Base-by-base conservation (phyloP, 2,329 filamentous ascomycete genomes). In the Teratosphaeriaceae sp. region DNA sequence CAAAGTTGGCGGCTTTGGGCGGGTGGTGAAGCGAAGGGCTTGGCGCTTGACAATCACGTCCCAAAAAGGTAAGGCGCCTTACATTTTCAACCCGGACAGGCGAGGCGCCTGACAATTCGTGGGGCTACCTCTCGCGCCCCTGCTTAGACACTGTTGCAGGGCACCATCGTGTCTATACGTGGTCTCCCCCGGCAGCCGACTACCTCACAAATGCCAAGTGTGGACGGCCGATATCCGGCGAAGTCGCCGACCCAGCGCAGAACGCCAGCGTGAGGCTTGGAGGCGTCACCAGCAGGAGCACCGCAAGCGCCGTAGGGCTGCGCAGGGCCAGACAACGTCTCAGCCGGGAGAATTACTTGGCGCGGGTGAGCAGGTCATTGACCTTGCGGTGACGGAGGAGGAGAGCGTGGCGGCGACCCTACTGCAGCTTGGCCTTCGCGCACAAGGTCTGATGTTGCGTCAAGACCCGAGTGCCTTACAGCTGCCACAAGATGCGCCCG, bases 351-450 rank as follows among this genome's bases (percentile, higher is more conserved):
- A 30, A 30, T 30, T 30, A 30, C 27, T 30, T 30, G 27, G 27
- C 13, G 27, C 44, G 27, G 27, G 27, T 30, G 27, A 30, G 27
- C 27, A 30, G 27, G 27, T 30, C 27, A 30, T 30, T 30, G 27
- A 30, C 27, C 27, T 30, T 11, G 15, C 27, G 27, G 27, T 30
- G 27, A 30, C 27, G 27, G 27, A 30, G 27, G 27, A 30, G 27
- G 27, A 30, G 27, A 30, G 27, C 27, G 27, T 30, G 27, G 27
- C 27, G 27, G 27, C 27, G 27, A 30, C 27, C 27, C 27, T 30
- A 30, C 27, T 30, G 27, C 27, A 30, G 27, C 27, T 30, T 30
- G 27, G 27, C 27, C 27, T 30, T 30, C 27, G 27, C 27, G 27
- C 27, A 30, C 27, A 30, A 30, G 27, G 27, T 30, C 27, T 30